Evolutionary conservation across 139 green algal genomes (phyloP), one percentile per base, ranked within the genome.

Genomic region (Raphidocelis subcapitata): DNA sequence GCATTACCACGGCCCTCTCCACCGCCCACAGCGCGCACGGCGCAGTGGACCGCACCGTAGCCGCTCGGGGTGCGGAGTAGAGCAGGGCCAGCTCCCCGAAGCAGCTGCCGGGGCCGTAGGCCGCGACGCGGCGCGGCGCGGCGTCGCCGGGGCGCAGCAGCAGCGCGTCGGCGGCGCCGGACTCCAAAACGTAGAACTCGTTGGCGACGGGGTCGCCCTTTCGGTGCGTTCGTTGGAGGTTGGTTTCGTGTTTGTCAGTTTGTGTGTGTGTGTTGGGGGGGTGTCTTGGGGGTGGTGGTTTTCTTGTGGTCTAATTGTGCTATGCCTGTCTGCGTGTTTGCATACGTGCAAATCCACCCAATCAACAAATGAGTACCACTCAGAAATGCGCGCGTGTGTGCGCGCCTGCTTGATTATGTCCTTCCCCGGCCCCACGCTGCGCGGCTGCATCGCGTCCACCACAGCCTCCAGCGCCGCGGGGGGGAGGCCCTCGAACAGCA

Each of bases 31-130:
- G 64, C 66, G 81, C 82, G 74, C 87, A 89, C 18, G 76, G 65
- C 1, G 82, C 82, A 0, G 76, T 84, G 32, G 89, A 85, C 12
- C 73, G 81, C 36, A 98, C 93, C 24, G 94, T 97, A 8, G 94
- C 94, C 1, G 90, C 89, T 2, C 94, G 85, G 0, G 94, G 92
- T 4, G 90, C 84, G 44, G 75, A 79, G 79, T 97, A 98, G 70
- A 98, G 84, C 74, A 98, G 80, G 4, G 94, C 94, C 47, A 98
- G 81, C 85, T 98, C 94, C 26, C 94, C 94, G 83, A 98, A 98
- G 0, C 67, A 75, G 49, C 84, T 81, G 54, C 82, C 82, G 18
- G 71, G n/a, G 26, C n/a, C 60, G 70, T 85, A 89, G 8, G 69
- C 68, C 21, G 60, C 56, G 12, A 81, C 68, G 36, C 80, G 76